Evolutionary conservation across 139 green algal genomes (phyloP).

Genomic region (Monoraphidium neglectum): DNA sequence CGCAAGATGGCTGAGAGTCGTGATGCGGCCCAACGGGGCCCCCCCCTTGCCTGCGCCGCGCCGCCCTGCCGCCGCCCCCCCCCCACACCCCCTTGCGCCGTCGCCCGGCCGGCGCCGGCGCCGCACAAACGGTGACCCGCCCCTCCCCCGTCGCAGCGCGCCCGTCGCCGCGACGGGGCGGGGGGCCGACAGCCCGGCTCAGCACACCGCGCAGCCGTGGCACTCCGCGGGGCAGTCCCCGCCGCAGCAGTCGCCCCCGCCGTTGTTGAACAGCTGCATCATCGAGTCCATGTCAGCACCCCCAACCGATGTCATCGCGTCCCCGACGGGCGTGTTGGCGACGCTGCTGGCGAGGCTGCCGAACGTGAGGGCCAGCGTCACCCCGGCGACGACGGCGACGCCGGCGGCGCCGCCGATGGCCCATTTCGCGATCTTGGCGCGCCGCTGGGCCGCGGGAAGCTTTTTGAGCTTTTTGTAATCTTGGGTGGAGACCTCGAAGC

Average conservation of each 20-base stretch:
- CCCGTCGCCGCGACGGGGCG: too few relatives aligned
- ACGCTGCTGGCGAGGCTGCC: slow-evolving; percentile 40
- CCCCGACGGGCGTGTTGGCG: slow-evolving; percentile 32
- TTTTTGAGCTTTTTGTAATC: slow-evolving; percentile 27
- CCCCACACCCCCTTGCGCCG: too few relatives aligned
- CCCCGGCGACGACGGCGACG: slow-evolving; percentile 43
- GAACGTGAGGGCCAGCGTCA: slow-evolving; percentile 46
- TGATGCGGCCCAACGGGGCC: too few relatives aligned
- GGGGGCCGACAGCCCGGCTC: too few relatives aligned
- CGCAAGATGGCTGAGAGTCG: too few relatives aligned
- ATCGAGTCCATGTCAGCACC: slow-evolving; percentile 20
- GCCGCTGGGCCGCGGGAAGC: background rate
- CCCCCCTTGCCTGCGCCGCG: too few relatives aligned
- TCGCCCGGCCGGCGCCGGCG: too few relatives aligned
- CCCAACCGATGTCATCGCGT: slow-evolving; percentile 15
- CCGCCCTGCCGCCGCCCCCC: too few relatives aligned
- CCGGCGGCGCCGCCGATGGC: slow-evolving; percentile 51
- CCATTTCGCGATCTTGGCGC: slow-evolving; percentile 46
- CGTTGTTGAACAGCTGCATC: slow-evolving; percentile 13
- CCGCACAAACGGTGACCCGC: too few relatives aligned
- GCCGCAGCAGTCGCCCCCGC: slow-evolving; percentile 10
- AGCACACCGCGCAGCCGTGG: slow-evolving; percentile 18
- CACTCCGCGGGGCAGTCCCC: slow-evolving; percentile 17
- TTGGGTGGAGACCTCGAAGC: slow-evolving; percentile 65
- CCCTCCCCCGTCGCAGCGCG: too few relatives aligned